Evolutionary conservation across 768 basidiomycete genomes (phyloP), one percentile per base, ranked within the genome.

Genomic region (Kwoniella mangroviensis): DNA sequence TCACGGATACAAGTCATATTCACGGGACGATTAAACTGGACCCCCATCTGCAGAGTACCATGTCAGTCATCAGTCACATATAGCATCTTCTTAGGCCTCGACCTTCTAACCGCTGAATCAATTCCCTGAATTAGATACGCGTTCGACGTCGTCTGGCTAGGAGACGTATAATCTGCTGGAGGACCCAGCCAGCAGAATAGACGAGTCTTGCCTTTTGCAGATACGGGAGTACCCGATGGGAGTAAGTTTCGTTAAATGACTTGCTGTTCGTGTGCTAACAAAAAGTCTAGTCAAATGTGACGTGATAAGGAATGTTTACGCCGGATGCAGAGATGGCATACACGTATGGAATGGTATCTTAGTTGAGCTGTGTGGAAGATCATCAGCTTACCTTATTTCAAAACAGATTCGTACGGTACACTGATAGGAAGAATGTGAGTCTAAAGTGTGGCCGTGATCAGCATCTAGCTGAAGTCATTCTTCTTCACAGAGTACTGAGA

Each of bases 311-410:
- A 72, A 73, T 49, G 74, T 75, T 0, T 75, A 68, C 45, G 45
- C 74, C 5, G 74, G 74, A 11, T 73, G 71, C 54, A 69, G 71
- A n/a, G 74, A 75, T 58, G 74, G 74, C 12, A 40, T 75, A 5
- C 71, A 75, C 58, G 68, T 73, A n/a, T 73, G 74, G 68, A 69
- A 70, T 71, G 43, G 67, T 67, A 34, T 34, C 34, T 34, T 34
- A 49, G 45, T 15, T 17, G 45, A 49, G 45, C 45, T 2, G 1
- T 21, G 4, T 10, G 22, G 13, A 7, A n/a, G 43, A 21, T 41
- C 22, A 21, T 15, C 62, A 45, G 58, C 51, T 21, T 21, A 45
- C 51, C 45, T 49, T 49, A 11, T 49, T 19, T 49, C 40, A 21
- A 26, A 19, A 17, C 45, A 69, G 73, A 63, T 54, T 13, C 19